phyloP scores from a whole-genome alignment of 2,329 filamentous ascomycete species.

The Didymosphaeria variabile region DNA sequence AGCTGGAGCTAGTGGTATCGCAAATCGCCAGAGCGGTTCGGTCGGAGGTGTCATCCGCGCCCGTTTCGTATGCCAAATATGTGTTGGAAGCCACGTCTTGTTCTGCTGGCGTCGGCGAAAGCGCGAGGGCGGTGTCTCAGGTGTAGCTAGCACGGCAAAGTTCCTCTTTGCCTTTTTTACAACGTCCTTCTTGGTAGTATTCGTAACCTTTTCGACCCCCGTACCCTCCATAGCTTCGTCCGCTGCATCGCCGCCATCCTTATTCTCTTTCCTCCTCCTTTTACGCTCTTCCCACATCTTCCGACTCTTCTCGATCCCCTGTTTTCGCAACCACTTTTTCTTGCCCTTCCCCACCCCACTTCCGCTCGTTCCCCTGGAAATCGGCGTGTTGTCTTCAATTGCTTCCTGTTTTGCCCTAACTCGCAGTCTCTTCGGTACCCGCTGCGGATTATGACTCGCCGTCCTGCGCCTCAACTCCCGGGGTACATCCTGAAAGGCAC shows the following conservation, averaged over 20 bases:
- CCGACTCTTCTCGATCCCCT: constrained; percentile 77
- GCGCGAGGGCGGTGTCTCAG: constrained; percentile 69
- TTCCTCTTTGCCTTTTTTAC: constrained; percentile 69
- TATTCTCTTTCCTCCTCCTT: constrained; percentile 53
- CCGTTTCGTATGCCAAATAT: constrained; percentile 91
- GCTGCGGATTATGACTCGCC: constrained; percentile 93
- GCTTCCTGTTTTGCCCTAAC: constrained; percentile 76
- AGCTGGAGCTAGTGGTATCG: constrained; percentile 83
- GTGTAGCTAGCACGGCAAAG: constrained; percentile 74
- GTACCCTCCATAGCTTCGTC: constrained; percentile 42
- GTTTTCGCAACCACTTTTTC: constrained; percentile 68
- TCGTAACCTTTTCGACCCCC: constrained; percentile 31
- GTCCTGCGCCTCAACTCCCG: constrained; percentile 84
- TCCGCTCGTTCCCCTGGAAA: constrained; percentile 71
- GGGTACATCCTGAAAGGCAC: constrained; percentile 92
- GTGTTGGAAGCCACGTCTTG: constrained; percentile 95
- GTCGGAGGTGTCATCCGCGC: constrained; percentile 85
- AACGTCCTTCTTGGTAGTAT: constrained; percentile 18
- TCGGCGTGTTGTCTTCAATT: constrained; percentile 89
- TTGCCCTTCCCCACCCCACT: constrained; percentile 61
- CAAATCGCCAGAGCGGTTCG: constrained; percentile 88
- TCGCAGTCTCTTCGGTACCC: constrained; percentile 81
- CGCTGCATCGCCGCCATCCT: constrained; percentile 27
- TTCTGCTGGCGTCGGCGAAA: constrained; percentile 85
- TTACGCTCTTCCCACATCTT: constrained; percentile 67